A percentile compares a stretch with the other conserved stretches of the same genome.
These are phyloP conservation scores for Hyphopichia wangnamkhiaoensis DNA, from an alignment of 1,139 yeast genomes.

Conservation along the genomic window DNA sequence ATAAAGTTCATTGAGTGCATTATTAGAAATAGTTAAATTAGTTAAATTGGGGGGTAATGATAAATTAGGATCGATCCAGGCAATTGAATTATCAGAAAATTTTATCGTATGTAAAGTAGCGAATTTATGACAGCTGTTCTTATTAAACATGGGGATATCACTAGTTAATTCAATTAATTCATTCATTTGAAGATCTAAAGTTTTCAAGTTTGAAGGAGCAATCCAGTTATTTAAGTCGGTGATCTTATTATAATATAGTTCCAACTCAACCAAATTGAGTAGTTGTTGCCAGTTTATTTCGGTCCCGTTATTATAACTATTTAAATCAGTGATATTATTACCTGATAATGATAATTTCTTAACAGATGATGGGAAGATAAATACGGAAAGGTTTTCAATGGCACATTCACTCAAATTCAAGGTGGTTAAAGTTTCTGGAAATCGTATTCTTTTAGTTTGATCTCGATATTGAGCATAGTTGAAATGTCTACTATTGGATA, in stretches of 20 bases:
- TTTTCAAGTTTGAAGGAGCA: constrained; percentile 22
- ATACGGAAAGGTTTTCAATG: constrained; percentile 17
- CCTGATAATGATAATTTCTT: constrained; percentile 23
- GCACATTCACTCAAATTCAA: constrained; percentile 21
- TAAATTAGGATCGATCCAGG: constrained; percentile 14
- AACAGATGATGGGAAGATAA: constrained; percentile 28
- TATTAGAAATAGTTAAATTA: constrained; percentile 12
- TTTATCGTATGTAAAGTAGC: constrained; percentile 3
- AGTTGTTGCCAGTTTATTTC: constrained; percentile 25
- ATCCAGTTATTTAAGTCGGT: constrained; percentile 21
- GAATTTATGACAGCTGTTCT: background rate
- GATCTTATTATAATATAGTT: constrained; percentile 25
- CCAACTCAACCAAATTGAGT: constrained; percentile 22
- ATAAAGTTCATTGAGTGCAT: constrained; percentile 10
- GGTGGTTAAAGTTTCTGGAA: constrained; percentile 8
- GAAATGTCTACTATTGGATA: constrained; percentile 15
- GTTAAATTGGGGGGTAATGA: constrained; percentile 18
- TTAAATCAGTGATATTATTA: constrained; percentile 18
- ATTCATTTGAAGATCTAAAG: constrained; percentile 26
- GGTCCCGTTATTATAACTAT: constrained; percentile 15
- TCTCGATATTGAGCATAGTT: constrained; percentile 3
- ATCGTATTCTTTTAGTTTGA: constrained; percentile 7
- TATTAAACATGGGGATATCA: constrained; percentile 12
- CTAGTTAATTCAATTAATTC: constrained; percentile 11
- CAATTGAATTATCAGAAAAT: constrained; percentile 18